These are phyloP conservation scores for Yamadazyma olivae DNA, from an alignment of 805 yeast genomes.

Conservation along the genomic window DNA sequence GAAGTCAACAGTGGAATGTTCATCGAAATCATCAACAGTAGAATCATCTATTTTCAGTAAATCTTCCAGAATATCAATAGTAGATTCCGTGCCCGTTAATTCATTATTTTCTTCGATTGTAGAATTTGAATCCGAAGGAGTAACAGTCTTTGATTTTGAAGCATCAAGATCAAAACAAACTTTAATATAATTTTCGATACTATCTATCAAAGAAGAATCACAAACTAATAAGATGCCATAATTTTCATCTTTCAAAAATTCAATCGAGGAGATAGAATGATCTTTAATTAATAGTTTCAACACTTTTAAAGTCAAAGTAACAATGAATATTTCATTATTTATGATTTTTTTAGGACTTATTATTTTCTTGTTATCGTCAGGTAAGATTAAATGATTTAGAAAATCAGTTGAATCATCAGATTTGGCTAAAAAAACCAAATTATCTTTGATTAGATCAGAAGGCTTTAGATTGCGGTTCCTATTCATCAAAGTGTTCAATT, in stretches of 20 bases:
- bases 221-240: conserved; percentile 25
- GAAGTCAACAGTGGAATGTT: conserved; percentile 2
- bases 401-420: conserved; percentile 6
- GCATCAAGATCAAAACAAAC: conserved; percentile 1
- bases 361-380: conserved; percentile 2
- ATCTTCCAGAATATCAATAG: conserved; percentile 15
- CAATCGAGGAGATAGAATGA: conserved; percentile 14
- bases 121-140: conserved; percentile 4
- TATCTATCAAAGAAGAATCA: conserved; percentile 22
- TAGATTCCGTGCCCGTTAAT: conserved; percentile 13
- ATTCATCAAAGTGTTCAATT: conserved; percentile 31
- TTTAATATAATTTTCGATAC: conserved; percentile 26
- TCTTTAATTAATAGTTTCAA: conserved; percentile 19
- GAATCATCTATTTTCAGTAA: not conserved
- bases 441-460: conserved; percentile 31
- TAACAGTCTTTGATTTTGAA: not conserved
- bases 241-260: conserved; percentile 29
- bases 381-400: conserved; percentile 4
- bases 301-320: conserved; percentile 23
- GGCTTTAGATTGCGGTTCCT: conserved; percentile 27
- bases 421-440: conserved; percentile 32
- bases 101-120: conserved; percentile 7
- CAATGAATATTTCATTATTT: conserved; percentile 31
- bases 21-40: conserved; percentile 1
- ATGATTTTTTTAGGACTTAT: conserved; percentile 8